Percentiles rank a stretch among this genome's conserved stretches.
Evolutionary conservation across 2,329 filamentous ascomycete species (phyloP).

Genomic region (Curvularia hawaiiensis): DNA sequence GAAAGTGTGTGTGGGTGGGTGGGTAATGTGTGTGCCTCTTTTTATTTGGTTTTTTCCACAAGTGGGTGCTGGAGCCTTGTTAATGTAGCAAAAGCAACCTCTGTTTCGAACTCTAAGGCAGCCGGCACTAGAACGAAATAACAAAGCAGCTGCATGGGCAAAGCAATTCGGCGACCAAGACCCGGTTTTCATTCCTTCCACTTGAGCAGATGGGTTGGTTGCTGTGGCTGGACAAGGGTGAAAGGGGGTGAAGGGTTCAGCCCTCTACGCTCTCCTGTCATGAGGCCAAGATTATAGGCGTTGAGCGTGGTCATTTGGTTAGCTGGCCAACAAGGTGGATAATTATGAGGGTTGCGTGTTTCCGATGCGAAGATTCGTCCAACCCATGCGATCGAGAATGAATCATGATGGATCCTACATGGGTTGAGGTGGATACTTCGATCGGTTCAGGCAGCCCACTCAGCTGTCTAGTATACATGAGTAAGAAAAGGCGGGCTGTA

Average conservation of each 20-base stretch:
- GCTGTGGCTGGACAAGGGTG: neutral
- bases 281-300: neutral
- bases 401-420: neutral
- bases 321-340: neutral
- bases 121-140: neutral
- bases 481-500: neutral
- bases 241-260: slow-evolving; percentile 2
- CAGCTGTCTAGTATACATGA: neutral
- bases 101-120: neutral
- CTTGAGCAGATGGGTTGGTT: neutral
- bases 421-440: neutral
- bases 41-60: neutral
- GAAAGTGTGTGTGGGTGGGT: neutral
- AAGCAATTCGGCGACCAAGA: neutral
- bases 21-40: neutral
- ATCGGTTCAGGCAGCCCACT: neutral
- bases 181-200: neutral
- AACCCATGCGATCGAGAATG: neutral
- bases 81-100: neutral
- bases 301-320: neutral
- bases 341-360: neutral
- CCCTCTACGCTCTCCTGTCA: neutral
- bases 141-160: neutral
- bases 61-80: neutral
- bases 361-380: neutral